Evolutionary conservation across 805 yeast species (phyloP).

Genomic region (Starmerella floricola): DNA sequence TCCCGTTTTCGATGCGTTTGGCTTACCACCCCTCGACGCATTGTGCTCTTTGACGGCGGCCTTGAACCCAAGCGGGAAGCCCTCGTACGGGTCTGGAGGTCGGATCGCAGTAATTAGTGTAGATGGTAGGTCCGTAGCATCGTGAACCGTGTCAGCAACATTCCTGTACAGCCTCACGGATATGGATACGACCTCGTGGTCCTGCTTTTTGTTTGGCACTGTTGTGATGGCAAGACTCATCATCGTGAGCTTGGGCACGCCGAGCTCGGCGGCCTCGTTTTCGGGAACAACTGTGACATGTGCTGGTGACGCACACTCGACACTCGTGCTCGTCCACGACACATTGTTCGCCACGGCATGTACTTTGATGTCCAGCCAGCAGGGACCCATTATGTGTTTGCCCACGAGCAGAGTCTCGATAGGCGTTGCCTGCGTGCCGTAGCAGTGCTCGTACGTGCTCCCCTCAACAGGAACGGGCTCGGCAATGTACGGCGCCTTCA

Average conservation of each 20-base stretch:
- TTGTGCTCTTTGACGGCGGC: constrained; percentile 36
- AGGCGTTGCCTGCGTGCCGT: constrained; percentile 60
- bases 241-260: constrained; percentile 57
- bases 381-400: constrained; percentile 88
- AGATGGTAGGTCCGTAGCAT: constrained; percentile 48
- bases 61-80: constrained; percentile 67
- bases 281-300: constrained; percentile 35
- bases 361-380: constrained; percentile 77
- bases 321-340: constrained; percentile 64
- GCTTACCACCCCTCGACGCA: constrained; percentile 27
- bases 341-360: constrained; percentile 50
- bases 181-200: constrained; percentile 79
- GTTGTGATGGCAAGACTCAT: constrained; percentile 73
- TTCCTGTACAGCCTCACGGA: constrained; percentile 60
- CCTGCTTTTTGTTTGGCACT: constrained; percentile 55
- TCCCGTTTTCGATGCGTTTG: no score
- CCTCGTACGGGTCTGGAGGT: constrained; percentile 41
- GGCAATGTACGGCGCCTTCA: constrained; percentile 51
- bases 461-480: constrained; percentile 37
- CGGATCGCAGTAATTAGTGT: constrained; percentile 62
- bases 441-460: constrained; percentile 61
- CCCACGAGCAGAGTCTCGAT: constrained; percentile 81
- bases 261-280: constrained; percentile 16
- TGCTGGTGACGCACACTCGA: constrained; percentile 34
- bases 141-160: constrained; percentile 51